phyloP scores from a whole-genome alignment of 257 asterid species.

The Solanum bulbocastanum region DNA sequence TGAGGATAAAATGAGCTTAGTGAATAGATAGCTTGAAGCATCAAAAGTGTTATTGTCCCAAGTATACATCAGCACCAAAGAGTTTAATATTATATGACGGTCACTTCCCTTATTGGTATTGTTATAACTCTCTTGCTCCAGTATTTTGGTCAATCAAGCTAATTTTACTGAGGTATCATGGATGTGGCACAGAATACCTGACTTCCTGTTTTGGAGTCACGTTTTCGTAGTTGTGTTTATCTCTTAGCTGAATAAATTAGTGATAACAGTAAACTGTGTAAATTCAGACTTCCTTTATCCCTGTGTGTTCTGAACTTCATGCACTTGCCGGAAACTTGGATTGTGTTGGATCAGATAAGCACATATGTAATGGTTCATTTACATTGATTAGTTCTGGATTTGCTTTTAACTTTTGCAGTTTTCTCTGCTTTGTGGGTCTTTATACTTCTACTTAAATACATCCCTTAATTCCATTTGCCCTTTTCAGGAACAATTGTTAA shows the following conservation, averaged over 20 bases:
- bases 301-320: neutral
- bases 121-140: neutral
- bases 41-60: neutral
- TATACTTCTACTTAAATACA: neutral
- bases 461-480: neutral
- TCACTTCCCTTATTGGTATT: neutral
- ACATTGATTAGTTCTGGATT: neutral
- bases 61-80: neutral
- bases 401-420: neutral
- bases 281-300: neutral
- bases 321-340: neutral
- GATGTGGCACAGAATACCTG: neutral
- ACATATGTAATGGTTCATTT: neutral
- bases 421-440: neutral
- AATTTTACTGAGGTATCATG: neutral
- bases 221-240: neutral
- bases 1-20: neutral
- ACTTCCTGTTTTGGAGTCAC: neutral
- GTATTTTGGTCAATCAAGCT: neutral
- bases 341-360: neutral
- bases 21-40: neutral
- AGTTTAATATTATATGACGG: neutral
- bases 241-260: neutral
- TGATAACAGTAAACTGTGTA: neutral
- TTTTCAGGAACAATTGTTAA: conserved; percentile 66